phyloP scores from a whole-genome alignment of 768 basidiomycete species.

The Xanthoconium stramineum region DNA sequence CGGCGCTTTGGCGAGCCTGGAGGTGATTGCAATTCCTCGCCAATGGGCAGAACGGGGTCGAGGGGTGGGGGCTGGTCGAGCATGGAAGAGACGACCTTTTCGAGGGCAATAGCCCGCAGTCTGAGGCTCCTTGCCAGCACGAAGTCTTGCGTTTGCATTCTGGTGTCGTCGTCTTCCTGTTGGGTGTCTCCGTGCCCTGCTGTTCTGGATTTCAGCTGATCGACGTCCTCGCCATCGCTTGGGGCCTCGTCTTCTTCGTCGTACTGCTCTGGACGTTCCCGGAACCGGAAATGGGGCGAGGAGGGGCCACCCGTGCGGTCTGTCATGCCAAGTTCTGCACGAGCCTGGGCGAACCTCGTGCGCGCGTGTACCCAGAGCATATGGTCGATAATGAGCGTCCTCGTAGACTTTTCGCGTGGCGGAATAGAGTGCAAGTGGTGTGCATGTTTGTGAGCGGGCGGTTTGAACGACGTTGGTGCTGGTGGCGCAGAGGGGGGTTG shows the following conservation, averaged over 20 bases:
- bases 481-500: conserved; percentile 16
- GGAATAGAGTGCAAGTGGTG: conserved; percentile 87
- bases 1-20: conserved; percentile 49
- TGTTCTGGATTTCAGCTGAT: conserved; percentile 45
- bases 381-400: conserved; percentile 85
- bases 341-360: conserved; percentile 78
- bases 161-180: conserved; percentile 57
- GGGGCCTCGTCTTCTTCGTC: conserved; percentile 68
- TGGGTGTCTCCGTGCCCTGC: conserved; percentile 47
- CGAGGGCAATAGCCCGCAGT: conserved; percentile 74
- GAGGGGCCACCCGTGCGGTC: conserved; percentile 71
- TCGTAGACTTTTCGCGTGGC: conserved; percentile 83
- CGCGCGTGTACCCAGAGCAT: conserved; percentile 82
- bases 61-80: conserved; percentile 72
- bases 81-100: conserved; percentile 80
- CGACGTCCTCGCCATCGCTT: conserved; percentile 62
- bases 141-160: conserved; percentile 57
- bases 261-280: conserved; percentile 70
- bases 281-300: conserved; percentile 56
- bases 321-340: conserved; percentile 83
- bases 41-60: conserved; percentile 44
- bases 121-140: conserved; percentile 60
- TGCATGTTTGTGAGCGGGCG: conserved; percentile 84
- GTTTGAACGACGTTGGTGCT: conserved; percentile 43
- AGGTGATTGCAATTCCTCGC: conserved; percentile 51